Evolutionary conservation across 2,329 filamentous ascomycete genomes (phyloP), one percentile per base, ranked within the genome.

Genomic region (Bipolaris zeicola): DNA sequence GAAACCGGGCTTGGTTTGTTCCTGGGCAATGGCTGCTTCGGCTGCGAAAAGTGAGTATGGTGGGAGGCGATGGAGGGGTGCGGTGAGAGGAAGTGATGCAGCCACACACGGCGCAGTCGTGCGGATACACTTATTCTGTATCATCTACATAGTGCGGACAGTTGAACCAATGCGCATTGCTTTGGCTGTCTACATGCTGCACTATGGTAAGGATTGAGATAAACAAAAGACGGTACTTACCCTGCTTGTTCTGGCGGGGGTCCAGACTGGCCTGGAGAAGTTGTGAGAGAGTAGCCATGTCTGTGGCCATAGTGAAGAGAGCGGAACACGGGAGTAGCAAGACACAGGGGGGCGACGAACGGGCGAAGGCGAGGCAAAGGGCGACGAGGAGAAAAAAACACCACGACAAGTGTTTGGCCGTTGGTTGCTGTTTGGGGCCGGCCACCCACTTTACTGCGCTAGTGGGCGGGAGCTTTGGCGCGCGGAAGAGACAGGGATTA

Each of bases 261-360:
- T 97, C 91, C 70, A 98, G 85, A 70, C 92, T 98, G 70, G 92
- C 91, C 78, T 96, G 86, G 63, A 99, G 87, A 77, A 98, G 85
- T 83, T 92, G 87, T 62, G 92, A 89, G 76, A 97, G 80, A 64
- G 80, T 78, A 74, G 84, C 79, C 63, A 88, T 79, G 75, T 86
- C 82, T 63, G 82, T 78, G 68, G 86, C 83, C 86, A 89, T 90
- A 70, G 41, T 59, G 65, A 46, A 11, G 46, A 43, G 41, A 47
- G 36, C 8, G 52, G 39, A 36, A 51, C 46, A 50, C 52, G 50
- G 28, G 44, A 38, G 28, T 2, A 34, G 28, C 18, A 46, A 44
- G 37, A 50, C 46, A 48, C 36, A 31, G 28, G 24, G 45, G 16
- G 50, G 36, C 41, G 48, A 48, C 50, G 11, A 42, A 24, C 22